Conservation (phyloP, 306 rosid genomes). For the Geum urbanum region DNA sequence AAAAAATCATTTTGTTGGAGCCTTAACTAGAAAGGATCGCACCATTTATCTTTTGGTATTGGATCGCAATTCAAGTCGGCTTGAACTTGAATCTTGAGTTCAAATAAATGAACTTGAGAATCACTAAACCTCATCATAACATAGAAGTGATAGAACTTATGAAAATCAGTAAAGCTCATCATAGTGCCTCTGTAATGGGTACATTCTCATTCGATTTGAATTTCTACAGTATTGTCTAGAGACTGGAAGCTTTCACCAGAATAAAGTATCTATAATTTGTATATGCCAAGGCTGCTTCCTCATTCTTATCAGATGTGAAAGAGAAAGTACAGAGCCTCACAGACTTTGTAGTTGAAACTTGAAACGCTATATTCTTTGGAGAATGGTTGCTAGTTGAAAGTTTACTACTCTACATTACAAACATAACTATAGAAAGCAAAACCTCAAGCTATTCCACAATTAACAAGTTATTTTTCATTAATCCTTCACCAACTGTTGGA, state of each 20-base stretch:
- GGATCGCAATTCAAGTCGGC: too few relatives aligned
- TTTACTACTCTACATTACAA: not conserved
- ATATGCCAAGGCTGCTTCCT: not conserved
- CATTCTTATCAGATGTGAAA: not conserved
- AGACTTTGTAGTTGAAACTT: not conserved
- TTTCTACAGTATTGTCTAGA: not conserved
- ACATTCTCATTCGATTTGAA: not conserved
- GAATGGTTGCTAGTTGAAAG: not conserved
- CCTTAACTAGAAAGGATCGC: too few relatives aligned
- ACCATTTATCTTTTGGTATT: too few relatives aligned
- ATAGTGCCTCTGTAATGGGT: too few relatives aligned
- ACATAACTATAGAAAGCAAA: not conserved
- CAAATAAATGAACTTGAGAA: too few relatives aligned
- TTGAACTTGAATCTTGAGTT: too few relatives aligned
- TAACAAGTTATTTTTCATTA: slow-evolving; percentile 64
- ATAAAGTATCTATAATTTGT: too few relatives aligned
- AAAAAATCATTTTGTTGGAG: too few relatives aligned
- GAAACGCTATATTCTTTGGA: not conserved
- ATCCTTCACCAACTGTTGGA: slow-evolving; percentile 76
- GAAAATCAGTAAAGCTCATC: not conserved
- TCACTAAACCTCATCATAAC: too few relatives aligned
- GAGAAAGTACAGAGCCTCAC: not conserved
- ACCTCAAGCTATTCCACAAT: slow-evolving; percentile 46
- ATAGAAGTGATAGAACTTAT: too few relatives aligned
- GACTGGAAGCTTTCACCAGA: too few relatives aligned